phyloP scores from a whole-genome alignment of 2,329 filamentous ascomycete species.

The Colletotrichum sojae region DNA sequence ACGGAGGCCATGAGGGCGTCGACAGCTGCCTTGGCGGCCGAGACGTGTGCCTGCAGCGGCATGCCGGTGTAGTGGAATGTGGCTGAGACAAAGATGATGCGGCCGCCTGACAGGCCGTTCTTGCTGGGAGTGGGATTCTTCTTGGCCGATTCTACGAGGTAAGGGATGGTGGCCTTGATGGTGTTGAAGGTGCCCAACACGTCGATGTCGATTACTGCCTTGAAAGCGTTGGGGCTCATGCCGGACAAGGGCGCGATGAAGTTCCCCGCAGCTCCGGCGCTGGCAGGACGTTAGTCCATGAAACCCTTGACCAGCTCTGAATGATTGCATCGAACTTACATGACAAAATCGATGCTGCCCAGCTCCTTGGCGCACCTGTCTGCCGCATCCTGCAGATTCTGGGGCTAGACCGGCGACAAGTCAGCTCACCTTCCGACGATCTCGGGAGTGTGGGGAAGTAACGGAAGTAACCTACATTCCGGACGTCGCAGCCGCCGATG shows the following conservation, averaged over 20 bases:
- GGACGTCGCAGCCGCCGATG: slow-evolving; percentile 84
- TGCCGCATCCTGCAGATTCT: slow-evolving; percentile 80
- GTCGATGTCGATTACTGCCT: slow-evolving; percentile 96
- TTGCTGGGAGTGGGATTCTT: slow-evolving; percentile 71
- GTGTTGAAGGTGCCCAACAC: slow-evolving; percentile 95
- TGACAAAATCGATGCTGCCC: slow-evolving; percentile 91
- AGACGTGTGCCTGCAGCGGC: slow-evolving; percentile 90
- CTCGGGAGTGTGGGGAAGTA: slow-evolving; percentile 3
- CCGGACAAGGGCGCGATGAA: slow-evolving; percentile 89
- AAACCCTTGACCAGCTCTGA: background rate
- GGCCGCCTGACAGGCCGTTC: slow-evolving; percentile 79
- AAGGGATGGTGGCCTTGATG: slow-evolving; percentile 89
- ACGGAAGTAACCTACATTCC: slow-evolving; percentile 66
- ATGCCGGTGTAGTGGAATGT: slow-evolving; percentile 92
- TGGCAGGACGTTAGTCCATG: slow-evolving; percentile 52
- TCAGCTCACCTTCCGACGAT: slow-evolving; percentile 30
- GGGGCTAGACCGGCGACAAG: slow-evolving; percentile 56
- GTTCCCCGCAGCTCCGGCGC: slow-evolving; percentile 94
- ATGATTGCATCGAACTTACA: slow-evolving; percentile 67
- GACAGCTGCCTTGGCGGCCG: slow-evolving; percentile 90
- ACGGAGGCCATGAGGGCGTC: slow-evolving; percentile 87
- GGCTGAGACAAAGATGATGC: slow-evolving; percentile 91
- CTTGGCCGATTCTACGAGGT: slow-evolving; percentile 81
- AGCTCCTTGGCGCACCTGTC: slow-evolving; percentile 86
- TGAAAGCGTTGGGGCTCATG: slow-evolving; percentile 91